These are phyloP conservation scores for Populus davidiana DNA, from an alignment of 345 rosid genomes.

Conservation along the genomic window DNA sequence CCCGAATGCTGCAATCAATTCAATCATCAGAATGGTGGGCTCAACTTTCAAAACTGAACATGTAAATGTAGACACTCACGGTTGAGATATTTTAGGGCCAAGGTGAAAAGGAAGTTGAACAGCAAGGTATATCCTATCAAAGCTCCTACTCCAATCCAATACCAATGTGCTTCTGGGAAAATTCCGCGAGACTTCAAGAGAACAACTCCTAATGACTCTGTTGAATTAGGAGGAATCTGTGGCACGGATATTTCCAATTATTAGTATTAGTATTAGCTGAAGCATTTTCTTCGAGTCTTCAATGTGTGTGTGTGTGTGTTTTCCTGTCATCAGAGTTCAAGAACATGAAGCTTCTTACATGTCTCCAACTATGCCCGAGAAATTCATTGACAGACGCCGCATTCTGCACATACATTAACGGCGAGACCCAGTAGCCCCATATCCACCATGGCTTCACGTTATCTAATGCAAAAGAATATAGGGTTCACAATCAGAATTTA, in stretches of 20 bases:
- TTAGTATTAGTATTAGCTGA: neutral
- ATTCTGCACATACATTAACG: conserved; percentile 63
- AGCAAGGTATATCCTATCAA: conserved; percentile 52
- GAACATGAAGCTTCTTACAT: conserved; percentile 39
- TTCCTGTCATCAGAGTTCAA: neutral
- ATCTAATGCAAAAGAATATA: conserved; percentile 27
- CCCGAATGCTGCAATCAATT: conserved; percentile 48
- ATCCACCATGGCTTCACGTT: conserved; percentile 59
- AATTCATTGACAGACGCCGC: conserved; percentile 61
- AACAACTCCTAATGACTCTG: conserved; percentile 63
- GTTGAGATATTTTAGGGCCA: conserved; percentile 63
- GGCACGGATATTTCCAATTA: conserved; percentile 8
- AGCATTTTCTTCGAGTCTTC: neutral
- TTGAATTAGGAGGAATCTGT: conserved; percentile 52
- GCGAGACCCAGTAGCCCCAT: conserved; percentile 74
- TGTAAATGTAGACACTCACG: conserved; percentile 44
- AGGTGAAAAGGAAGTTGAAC: conserved; percentile 64
- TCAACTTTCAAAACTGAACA: neutral
- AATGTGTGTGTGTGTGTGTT: neutral
- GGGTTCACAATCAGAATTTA: conserved; percentile 13
- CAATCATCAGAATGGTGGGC: conserved; percentile 14
- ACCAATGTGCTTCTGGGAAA: conserved; percentile 71
- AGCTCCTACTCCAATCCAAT: conserved; percentile 81
- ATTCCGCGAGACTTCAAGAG: conserved; percentile 65
- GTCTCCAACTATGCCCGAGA: conserved; percentile 58